Base-by-base conservation (phyloP, 2,329 filamentous ascomycete species). In the Grosmannia clavigera region DNA sequence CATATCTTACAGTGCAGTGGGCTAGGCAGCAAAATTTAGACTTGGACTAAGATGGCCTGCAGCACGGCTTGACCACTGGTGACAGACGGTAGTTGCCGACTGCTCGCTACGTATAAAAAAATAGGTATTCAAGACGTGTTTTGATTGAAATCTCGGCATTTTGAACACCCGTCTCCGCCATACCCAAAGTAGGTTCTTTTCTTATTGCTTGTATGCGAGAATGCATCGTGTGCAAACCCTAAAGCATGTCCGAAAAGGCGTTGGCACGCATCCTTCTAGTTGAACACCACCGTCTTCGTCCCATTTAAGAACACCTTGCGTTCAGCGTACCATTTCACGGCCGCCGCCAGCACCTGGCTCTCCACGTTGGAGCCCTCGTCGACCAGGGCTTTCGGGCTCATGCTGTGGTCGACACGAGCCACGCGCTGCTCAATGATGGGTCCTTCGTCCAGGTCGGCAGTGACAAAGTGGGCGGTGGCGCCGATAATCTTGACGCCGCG, bases 371-470 rank as follows among this genome's bases (percentile, higher is more conserved):
- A 89, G 14, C 89, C 89, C 70, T 91, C 87, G 67, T 89, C 85
- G 2, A 88, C 86, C 69, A 92, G 72, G 70, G 87, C 83, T 76
- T 88, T 89, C 22, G 89, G 80, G 67, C 81, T 85, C 82, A 91
- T 82, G 65, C 78, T 81, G 73, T 94, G 89, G 70, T 90, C 86
- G 31, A 92, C 88, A 19, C 88, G 77, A 6, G 85, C 81, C 59
- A 92, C 84, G 60, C 88, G 81, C 80, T 94, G 89, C 80, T 92
- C 89, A 66, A 94, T 94, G 66, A 94, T 94, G 12, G 89, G 89
- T 2, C 89, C 89, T 76, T 94, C 89, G 68, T 94, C 89, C 63
- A 94, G 73, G 72, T 92, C 88, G 33, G 86, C 87, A 1, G 89
- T 94, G 65, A 92, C 89, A 67, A 92, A 92, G 74, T 94, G 89